Conservation (phyloP, 805 yeast species). For the Naumovozyma dairenensis region DNA sequence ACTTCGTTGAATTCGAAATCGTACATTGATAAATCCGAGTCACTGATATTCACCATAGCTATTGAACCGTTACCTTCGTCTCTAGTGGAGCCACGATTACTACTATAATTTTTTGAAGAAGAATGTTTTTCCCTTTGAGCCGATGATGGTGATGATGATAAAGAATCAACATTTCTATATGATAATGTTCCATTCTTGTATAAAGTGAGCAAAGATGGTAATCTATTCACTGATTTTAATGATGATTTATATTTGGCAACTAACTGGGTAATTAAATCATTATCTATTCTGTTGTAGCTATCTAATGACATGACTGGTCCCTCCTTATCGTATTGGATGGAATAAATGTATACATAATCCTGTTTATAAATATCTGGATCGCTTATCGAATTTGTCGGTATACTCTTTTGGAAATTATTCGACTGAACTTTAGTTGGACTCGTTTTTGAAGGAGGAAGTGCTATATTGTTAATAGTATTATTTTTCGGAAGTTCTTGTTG, state of each 20-base stretch:
- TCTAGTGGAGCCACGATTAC: too few species aligned
- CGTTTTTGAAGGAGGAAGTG: too few species aligned
- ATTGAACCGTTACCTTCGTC: not conserved
- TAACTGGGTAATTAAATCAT: conserved; percentile 17
- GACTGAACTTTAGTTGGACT: too few species aligned
- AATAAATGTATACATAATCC: conserved; percentile 19
- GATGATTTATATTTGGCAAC: conserved; percentile 11
- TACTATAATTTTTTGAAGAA: too few species aligned
- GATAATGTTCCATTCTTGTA: conserved; percentile 14
- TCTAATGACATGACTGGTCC: conserved; percentile 21
- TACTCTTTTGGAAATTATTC: too few species aligned
- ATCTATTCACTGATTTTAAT: conserved; percentile 5
- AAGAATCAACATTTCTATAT: conserved; percentile 7
- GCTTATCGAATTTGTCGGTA: too few species aligned
- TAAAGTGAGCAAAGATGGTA: conserved; percentile 14
- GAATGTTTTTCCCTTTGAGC: not conserved
- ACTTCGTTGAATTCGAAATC: conserved; percentile 67
- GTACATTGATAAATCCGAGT: conserved; percentile 58
- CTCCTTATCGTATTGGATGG: conserved; percentile 16
- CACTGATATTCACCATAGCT: conserved; percentile 25
- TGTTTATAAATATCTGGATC: conserved; percentile 21
- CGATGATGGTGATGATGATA: not conserved
- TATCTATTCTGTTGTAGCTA: conserved; percentile 19
- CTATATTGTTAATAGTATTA: too few species aligned
- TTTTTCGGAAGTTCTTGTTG: too few species aligned